phyloP scores from a whole-genome alignment of 108 stramenopile species.

The Cyclotella choctawhatcheeana region DNA sequence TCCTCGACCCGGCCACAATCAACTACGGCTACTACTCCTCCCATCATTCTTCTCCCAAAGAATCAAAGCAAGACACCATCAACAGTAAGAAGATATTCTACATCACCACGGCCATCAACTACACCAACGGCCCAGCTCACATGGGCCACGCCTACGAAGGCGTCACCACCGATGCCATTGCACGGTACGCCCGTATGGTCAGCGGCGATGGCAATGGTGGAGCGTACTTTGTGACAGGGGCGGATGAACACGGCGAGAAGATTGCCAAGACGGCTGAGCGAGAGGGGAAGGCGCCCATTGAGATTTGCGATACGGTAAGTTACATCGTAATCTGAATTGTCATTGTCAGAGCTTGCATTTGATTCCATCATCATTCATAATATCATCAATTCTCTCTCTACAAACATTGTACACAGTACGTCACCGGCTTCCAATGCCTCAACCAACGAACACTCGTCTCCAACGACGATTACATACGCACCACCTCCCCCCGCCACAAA shows the following conservation, averaged over 20 bases:
- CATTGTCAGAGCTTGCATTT: too few species aligned
- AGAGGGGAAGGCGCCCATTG: slow-evolving; percentile 82
- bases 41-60: background rate
- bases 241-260: slow-evolving; percentile 99
- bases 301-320: slow-evolving; percentile 90
- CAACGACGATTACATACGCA: slow-evolving; percentile 97
- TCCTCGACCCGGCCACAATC: slow-evolving; percentile 68
- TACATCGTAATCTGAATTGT: background rate
- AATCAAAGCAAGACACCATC: too few species aligned
- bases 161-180: slow-evolving; percentile 91
- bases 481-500: slow-evolving; percentile 93
- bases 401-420: slow-evolving; percentile 57
- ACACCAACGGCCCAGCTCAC: slow-evolving; percentile 98
- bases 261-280: slow-evolving; percentile 94
- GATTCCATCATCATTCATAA: too few species aligned
- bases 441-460: slow-evolving; percentile 90
- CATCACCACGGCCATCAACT: slow-evolving; percentile 99
- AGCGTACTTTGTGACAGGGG: slow-evolving; percentile 94
- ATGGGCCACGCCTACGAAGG: slow-evolving; percentile 99
- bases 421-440: slow-evolving; percentile 88
- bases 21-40: slow-evolving; percentile 69
- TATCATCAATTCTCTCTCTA: background rate
- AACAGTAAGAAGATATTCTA: slow-evolving; percentile 59
- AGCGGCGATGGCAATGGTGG: slow-evolving; percentile 35
- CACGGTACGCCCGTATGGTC: slow-evolving; percentile 88